A percentile compares a stretch with the other conserved stretches of the same genome.
phyloP scores from a whole-genome alignment of 176 grass and related monocot species.

The Aegilops sharonensis region DNA sequence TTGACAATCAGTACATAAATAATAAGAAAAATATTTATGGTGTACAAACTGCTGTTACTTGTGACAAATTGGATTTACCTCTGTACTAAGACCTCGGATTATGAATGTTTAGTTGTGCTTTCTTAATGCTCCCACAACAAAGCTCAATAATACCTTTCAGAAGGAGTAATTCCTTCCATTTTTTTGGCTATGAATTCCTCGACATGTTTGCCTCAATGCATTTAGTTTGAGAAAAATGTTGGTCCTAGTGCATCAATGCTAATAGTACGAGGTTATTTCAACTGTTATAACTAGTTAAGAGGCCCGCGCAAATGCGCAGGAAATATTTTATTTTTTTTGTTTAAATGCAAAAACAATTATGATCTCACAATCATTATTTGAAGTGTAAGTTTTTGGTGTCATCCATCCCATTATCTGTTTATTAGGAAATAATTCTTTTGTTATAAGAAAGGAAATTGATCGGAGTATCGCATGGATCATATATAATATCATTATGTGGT shows the following conservation, averaged over 20 bases:
- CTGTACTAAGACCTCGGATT: not conserved
- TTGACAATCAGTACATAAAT: not conserved
- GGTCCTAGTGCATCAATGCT: not conserved
- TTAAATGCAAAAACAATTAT: too few species aligned
- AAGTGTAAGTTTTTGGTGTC: too few species aligned
- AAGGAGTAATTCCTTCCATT: not conserved
- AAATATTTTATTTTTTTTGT: too few species aligned
- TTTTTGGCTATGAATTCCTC: too few species aligned
- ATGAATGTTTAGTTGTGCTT: not conserved
- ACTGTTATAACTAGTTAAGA: not conserved
- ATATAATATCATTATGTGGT: too few species aligned
- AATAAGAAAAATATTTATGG: not conserved
- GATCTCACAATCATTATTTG: too few species aligned
- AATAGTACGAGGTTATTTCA: not conserved
- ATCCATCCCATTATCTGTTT: too few species aligned
- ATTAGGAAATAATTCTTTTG: too few species aligned
- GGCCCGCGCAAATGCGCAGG: too few species aligned
- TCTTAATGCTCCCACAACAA: not conserved
- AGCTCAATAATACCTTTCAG: not conserved
- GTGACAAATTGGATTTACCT: not conserved
- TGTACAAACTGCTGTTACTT: not conserved
- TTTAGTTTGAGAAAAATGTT: conserved; percentile 1
- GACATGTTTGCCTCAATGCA: not conserved
- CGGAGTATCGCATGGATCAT: too few species aligned
- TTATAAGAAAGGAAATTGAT: too few species aligned